Conservation (phyloP, 139 green algal genomes). For the Chlamydomonas asymmetrica region DNA sequence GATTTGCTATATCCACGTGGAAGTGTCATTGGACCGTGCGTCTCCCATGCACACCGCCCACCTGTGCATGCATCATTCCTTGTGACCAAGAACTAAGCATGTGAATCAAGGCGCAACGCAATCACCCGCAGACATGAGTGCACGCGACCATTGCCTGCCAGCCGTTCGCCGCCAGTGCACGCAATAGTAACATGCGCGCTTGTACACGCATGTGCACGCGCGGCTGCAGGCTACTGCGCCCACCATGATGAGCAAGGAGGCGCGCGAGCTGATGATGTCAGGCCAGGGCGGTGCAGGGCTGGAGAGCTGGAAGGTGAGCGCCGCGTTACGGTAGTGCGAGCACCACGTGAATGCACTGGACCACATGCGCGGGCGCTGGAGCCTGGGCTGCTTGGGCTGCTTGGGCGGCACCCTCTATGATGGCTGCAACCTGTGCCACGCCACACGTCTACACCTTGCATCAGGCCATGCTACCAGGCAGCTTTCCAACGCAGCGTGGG, state of each 20-base stretch:
- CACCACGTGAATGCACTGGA: no score
- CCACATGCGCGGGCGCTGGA: background rate
- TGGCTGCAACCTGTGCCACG: slow-evolving; percentile 1
- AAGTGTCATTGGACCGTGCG: no score
- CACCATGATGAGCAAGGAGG: slow-evolving; percentile 87
- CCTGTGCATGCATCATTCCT: background rate
- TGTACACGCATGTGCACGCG: no score
- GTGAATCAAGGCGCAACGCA: background rate
- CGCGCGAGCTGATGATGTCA: slow-evolving; percentile 71
- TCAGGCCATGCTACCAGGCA: no score
- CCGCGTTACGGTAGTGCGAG: no score
- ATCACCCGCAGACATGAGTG: background rate
- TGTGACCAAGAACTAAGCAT: background rate
- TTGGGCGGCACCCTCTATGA: background rate
- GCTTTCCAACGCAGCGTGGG: no score
- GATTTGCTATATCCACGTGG: no score
- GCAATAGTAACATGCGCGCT: no score
- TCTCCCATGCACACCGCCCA: no score
- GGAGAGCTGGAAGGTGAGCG: slow-evolving; percentile 72
- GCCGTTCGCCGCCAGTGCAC: no score
- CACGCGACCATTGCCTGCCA: slow-evolving; percentile 11
- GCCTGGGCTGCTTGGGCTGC: background rate
- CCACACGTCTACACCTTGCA: no score
- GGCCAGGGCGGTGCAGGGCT: slow-evolving; percentile 65
- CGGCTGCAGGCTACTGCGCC: slow-evolving; percentile 38